Evolutionary conservation across 2,329 filamentous ascomycete genomes (phyloP).

Genomic region (Fusarium sp.): DNA sequence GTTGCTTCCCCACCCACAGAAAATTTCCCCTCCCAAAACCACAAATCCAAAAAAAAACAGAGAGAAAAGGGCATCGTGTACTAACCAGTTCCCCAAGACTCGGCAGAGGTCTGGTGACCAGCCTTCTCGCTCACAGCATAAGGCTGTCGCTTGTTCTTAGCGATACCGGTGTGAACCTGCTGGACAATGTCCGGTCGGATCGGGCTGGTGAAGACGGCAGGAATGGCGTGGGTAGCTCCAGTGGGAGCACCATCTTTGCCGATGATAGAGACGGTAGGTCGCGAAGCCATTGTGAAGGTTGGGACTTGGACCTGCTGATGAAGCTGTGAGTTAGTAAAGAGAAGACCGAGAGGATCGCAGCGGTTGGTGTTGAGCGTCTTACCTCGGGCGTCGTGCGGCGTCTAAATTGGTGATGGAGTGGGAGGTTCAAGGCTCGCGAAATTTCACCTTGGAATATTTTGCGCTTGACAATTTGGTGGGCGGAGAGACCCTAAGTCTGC

Average conservation of each 20-base stretch:
- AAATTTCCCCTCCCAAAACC: slow-evolving; percentile 31
- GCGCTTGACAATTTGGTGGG: slow-evolving; percentile 53
- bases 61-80: slow-evolving; percentile 50
- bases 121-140: slow-evolving; percentile 99
- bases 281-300: slow-evolving; percentile 83
- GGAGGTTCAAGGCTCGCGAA: slow-evolving; percentile 52
- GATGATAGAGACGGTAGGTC: slow-evolving; percentile 98
- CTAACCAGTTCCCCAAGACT: slow-evolving; percentile 99
- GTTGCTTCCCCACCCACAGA: slow-evolving; percentile 30
- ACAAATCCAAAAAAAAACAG: slow-evolving; percentile 9
- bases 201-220: slow-evolving; percentile 95
- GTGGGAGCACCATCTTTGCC: slow-evolving; percentile 94
- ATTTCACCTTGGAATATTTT: slow-evolving; percentile 56
- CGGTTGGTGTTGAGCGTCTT: slow-evolving; percentile 42
- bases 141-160: slow-evolving; percentile 99
- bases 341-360: slow-evolving; percentile 16
- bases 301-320: slow-evolving; percentile 54
- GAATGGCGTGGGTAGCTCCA: slow-evolving; percentile 90
- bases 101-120: slow-evolving; percentile 99
- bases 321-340: slow-evolving; percentile 39
- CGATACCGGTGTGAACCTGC: slow-evolving; percentile 98
- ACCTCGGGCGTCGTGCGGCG: slow-evolving; percentile 60
- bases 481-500: slow-evolving; percentile 56
- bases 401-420: slow-evolving; percentile 56
- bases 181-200: slow-evolving; percentile 99